Conservation (phyloP, 441 rosid genomes). For the Pelargonium fulgidum region DNA sequence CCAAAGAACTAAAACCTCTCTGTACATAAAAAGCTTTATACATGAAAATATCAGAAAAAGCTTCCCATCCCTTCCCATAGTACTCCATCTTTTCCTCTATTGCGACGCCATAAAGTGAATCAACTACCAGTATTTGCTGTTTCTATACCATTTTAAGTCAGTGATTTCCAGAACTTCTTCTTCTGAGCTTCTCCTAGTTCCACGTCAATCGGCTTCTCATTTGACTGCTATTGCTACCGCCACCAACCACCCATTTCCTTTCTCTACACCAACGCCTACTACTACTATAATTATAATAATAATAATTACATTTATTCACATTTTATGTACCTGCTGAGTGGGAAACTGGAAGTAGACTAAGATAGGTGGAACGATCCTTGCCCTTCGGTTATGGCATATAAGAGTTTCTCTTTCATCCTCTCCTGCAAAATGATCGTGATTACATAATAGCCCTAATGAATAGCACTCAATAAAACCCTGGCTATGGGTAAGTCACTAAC, state of each 20-base stretch:
- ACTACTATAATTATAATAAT: constrained; percentile 50
- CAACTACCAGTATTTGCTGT: constrained; percentile 16
- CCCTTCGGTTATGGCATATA: constrained; percentile 92
- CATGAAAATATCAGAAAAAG: too few species aligned
- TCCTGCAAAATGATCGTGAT: constrained; percentile 47
- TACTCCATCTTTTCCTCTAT: too few species aligned
- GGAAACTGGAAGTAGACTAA: constrained; percentile 24
- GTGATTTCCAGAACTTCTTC: too few species aligned
- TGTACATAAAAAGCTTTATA: too few species aligned
- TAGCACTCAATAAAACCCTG: neutral
- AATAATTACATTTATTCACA: constrained; percentile 24
- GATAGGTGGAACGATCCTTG: constrained; percentile 99
- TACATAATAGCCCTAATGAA: neutral
- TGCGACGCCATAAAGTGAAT: neutral
- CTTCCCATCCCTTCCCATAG: too few species aligned
- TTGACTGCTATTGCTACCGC: neutral
- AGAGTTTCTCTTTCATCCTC: constrained; percentile 82
- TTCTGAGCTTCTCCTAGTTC: constrained; percentile 33
- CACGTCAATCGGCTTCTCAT: constrained; percentile 30
- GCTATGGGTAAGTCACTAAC: neutral
- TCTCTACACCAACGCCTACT: constrained; percentile 29
- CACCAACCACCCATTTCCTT: constrained; percentile 12
- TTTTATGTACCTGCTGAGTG: constrained; percentile 15
- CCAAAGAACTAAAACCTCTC: too few species aligned
- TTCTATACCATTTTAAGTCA: too few species aligned